phyloP scores from a whole-genome alignment of 2,329 filamentous ascomycete species.

The Trichoderma sp. region DNA sequence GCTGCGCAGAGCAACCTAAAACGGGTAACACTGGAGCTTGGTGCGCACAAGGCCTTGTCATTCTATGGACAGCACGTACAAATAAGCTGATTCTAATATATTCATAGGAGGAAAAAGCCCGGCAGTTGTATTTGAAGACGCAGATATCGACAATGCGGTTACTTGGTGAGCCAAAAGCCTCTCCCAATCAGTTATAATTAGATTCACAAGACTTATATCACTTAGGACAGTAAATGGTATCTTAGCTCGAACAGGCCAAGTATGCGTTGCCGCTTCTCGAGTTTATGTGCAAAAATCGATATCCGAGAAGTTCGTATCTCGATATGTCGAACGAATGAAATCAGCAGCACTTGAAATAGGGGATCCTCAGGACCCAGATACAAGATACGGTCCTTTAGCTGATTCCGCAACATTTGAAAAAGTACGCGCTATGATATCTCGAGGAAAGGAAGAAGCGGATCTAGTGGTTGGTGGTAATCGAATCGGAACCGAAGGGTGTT shows the following conservation, averaged over 20 bases:
- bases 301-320: neutral
- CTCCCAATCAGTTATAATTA: neutral
- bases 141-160: neutral
- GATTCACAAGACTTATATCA: slow-evolving; percentile 16
- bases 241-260: slow-evolving; percentile 54
- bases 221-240: slow-evolving; percentile 41
- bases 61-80: neutral
- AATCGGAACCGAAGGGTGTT: slow-evolving; percentile 24
- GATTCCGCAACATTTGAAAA: slow-evolving; percentile 49
- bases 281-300: slow-evolving; percentile 50
- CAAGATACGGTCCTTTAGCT: slow-evolving; percentile 46
- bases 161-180: neutral
- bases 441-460: slow-evolving; percentile 42
- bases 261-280: slow-evolving; percentile 57
- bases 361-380: slow-evolving; percentile 34
- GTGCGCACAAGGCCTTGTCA: slow-evolving; percentile 56
- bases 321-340: neutral
- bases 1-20: slow-evolving; percentile 62
- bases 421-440: slow-evolving; percentile 41
- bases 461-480: slow-evolving; percentile 21
- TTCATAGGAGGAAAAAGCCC: neutral
- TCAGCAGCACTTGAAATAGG: slow-evolving; percentile 37
- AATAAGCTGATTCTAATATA: neutral
- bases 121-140: neutral
- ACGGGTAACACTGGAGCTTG: slow-evolving; percentile 63